Base-by-base conservation (phyloP, 345 rosid genomes). In the Sonneratia alba region DNA sequence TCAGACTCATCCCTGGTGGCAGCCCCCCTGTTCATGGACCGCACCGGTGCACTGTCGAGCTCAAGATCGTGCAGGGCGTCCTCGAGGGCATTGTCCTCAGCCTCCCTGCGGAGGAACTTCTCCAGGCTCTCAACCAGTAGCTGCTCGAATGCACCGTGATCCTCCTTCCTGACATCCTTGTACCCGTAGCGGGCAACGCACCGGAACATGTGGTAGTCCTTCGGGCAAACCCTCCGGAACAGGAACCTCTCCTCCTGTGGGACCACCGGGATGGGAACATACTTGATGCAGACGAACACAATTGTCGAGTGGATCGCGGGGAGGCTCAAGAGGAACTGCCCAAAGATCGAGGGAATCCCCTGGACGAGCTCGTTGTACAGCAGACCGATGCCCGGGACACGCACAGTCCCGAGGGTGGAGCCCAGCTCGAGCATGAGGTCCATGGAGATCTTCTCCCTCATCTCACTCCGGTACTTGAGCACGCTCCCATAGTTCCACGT, bases 401-500 rank as follows among this genome's bases (percentile, higher is more conserved):
- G 79, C 48, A 85, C 85, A 0, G 99, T 95, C 27, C 97, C 99
- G 0, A 95, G 89, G 70, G 84, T 81, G 68, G 96, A 87, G 67
- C 97, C 97, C 6, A 92, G 91, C 36, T 95, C 99, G 43, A 74
- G 90, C 93, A 95, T 83, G 75, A 85, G 81, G 65, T 95, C 99
- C 88, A 87, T 83, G 36, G 97, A 90, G 67, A 95, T 91, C 76
- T 89, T 90, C 78, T 88, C 96, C 73, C 97, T 75, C 62, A 95
- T 89, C 80, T 95, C 99, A 74, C 97, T 95, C 71, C 75, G 86
- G 91, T 95, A 95, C 85, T 95, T 95, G 77, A 95, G 76, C 48
- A 95, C 93, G 37, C 96, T 95, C 65, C 99, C 97, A 48, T 95
- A 92, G 76, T 95, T 95, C 99, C 97, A 95, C 49, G 81, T 75